Evolutionary conservation across 768 basidiomycete species (phyloP), one percentile per base, ranked within the genome.

Genomic region (Kwoniella shandongensis): DNA sequence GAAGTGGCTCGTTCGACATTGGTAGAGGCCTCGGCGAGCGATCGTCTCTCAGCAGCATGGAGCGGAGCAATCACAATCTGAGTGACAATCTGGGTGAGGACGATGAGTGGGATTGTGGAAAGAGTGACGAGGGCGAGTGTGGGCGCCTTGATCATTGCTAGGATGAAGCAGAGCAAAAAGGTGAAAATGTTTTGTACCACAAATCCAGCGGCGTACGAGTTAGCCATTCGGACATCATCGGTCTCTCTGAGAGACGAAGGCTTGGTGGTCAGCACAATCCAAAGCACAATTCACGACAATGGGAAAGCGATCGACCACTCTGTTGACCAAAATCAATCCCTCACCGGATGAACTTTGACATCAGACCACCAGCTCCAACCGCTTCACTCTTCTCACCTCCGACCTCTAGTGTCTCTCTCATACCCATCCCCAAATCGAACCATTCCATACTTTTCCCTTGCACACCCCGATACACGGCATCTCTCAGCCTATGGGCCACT

Each of bases 101-200:
- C 81, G 64, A 96, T 83, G 63, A 88, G 69, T 1, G 96, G 96
- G 27, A 97, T 85, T 8, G 90, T 85, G 49, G 88, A 86, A 54
- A 98, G 87, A 69, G 96, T 89, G 78, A 99, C 88, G 52, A 96
- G 83, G 22, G 96, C 88, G 57, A 99, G 85, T 0, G 85, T 78
- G 77, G 85, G 90, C 2, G 90, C 88, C 62, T 86, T 85, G 51
- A 79, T 65, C 75, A 99, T 88, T 17, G 89, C 90, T 63, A 99
- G 86, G 48, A 85, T 73, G 63, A 97, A 84, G 69, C 87, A 87
- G 27, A 88, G 83, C 48, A 92, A 48, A 63, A 84, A 84, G 1
- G 91, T 92, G 2, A 85, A 86, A 50, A 90, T 76, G 77, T 91
- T 85, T 75, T 93, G 90, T 41, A 97, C 69, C 57, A 89, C 73